Evolutionary conservation across 805 yeast genomes (phyloP).

Genomic region (Grigorovia yakushimaensis): DNA sequence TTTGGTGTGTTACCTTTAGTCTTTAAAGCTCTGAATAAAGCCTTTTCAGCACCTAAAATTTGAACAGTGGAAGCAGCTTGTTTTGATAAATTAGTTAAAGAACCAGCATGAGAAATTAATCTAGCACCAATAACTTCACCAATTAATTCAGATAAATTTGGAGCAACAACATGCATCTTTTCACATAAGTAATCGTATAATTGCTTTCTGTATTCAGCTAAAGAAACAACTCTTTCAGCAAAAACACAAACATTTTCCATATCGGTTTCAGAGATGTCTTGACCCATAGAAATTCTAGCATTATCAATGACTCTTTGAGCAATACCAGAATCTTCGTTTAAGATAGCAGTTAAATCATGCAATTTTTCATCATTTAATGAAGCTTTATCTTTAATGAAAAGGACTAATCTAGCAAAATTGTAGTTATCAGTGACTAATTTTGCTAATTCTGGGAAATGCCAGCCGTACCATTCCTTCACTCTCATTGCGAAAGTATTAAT

Average conservation of each 20-base stretch:
- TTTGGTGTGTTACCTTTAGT: slow-evolving; percentile 96
- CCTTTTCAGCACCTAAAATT: slow-evolving; percentile 95
- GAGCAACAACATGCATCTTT: slow-evolving; percentile 97
- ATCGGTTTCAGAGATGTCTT: slow-evolving; percentile 90
- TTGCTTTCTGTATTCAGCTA: slow-evolving; percentile 81
- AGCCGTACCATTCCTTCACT: slow-evolving; percentile 96
- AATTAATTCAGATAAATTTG: slow-evolving; percentile 89
- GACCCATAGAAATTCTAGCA: slow-evolving; percentile 98
- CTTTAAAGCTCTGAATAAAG: slow-evolving; percentile 89
- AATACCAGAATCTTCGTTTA: slow-evolving; percentile 84
- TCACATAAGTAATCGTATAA: slow-evolving; percentile 81
- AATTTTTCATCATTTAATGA: slow-evolving; percentile 68
- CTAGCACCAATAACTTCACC: slow-evolving; percentile 99
- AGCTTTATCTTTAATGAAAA: slow-evolving; percentile 79
- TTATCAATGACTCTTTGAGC: slow-evolving; percentile 90
- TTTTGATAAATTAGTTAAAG: slow-evolving; percentile 89
- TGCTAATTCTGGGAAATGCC: slow-evolving; percentile 98
- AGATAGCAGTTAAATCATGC: slow-evolving; percentile 78
- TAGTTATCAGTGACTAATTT: slow-evolving; percentile 85
- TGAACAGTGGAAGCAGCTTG: slow-evolving; percentile 99
- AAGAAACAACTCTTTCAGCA: slow-evolving; percentile 86
- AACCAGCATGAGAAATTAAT: slow-evolving; percentile 96
- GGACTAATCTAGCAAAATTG: slow-evolving; percentile 70
- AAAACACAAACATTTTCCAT: slow-evolving; percentile 84
- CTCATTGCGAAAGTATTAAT: slow-evolving; percentile 96